Evolutionary conservation across 2,329 filamentous ascomycete species (phyloP).

Genomic region (Aspergillus sojae): DNA sequence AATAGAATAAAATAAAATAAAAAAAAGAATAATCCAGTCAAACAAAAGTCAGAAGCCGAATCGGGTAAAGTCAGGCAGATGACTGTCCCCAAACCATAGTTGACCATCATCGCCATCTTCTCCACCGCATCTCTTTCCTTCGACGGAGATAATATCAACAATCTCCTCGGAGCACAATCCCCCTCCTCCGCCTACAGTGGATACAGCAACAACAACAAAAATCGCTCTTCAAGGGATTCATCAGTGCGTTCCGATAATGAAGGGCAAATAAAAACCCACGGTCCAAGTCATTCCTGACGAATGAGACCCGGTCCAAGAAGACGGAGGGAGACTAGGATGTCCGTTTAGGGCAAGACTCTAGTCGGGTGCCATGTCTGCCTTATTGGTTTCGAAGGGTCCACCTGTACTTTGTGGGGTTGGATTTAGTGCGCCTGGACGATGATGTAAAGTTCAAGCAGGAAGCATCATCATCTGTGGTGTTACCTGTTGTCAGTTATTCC

Average conservation of each 20-base stretch:
- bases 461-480: neutral
- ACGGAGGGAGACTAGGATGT: neutral
- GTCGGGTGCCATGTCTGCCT: neutral
- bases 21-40: neutral
- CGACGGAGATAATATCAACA: neutral
- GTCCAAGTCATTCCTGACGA: neutral
- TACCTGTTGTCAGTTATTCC: conserved; percentile 1
- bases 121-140: neutral
- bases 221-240: neutral
- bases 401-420: neutral
- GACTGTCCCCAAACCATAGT: neutral
- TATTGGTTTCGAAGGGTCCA: neutral
- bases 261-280: neutral
- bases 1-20: neutral
- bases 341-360: neutral
- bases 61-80: neutral
- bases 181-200: neutral
- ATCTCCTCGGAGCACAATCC: neutral
- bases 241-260: neutral
- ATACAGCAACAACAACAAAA: neutral
- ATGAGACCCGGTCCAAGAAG: neutral
- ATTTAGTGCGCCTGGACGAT: neutral
- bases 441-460: neutral
- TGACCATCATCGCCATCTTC: neutral
- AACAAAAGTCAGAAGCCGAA: neutral